Evolutionary conservation across 495 filamentous ascomycete species (phyloP), one percentile per base, ranked within the genome.

Genomic region (Physcia stellaris): DNA sequence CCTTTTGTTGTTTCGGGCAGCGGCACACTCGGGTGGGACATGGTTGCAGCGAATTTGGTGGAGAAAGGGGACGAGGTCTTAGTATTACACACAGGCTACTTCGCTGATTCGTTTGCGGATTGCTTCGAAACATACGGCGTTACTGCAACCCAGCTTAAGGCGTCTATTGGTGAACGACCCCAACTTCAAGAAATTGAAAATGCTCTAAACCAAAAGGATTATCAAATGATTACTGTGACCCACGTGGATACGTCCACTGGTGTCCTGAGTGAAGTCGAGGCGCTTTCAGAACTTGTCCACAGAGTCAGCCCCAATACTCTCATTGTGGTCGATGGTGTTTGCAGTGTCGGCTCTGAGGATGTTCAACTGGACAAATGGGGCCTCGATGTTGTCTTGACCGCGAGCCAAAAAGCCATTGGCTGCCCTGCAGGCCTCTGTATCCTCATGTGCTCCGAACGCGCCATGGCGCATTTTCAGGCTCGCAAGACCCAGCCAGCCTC

Each of bases 161-260:
- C 85, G 0, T 75, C 86, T 22, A 81, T 94, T 49, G 90, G 90
- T 37, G 79, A 82, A 46, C 79, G 86, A 27, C 85, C 87, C n/a
- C 79, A 85, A 45, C 72, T 93, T 21, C 70, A 77, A 30, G 80
- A 88, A 54, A 75, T 98, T 38, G 86, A 95, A 62, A 69, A 77
- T 52, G 86, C 85, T 12, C 67, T 98, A 37, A 79, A 79, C 54
- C 71, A 81, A 67, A 94, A 88, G 64, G 67, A 75, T 41, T 95
- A 94, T 66, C 94, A 94, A 70, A 43, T 83, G 35, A 63, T 98
- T 52, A 95, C 90, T 30, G 77, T 96, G 42, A 98, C 90, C 5
- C 90, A 98, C 59, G 87, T 94, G 41, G 90, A 98, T 52, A 98
- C 90, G 17, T 94, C 86, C 4, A 98, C 90, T 27, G 90, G 90